phyloP scores from a whole-genome alignment of 805 yeast species.

The Ogataea allantospora region DNA sequence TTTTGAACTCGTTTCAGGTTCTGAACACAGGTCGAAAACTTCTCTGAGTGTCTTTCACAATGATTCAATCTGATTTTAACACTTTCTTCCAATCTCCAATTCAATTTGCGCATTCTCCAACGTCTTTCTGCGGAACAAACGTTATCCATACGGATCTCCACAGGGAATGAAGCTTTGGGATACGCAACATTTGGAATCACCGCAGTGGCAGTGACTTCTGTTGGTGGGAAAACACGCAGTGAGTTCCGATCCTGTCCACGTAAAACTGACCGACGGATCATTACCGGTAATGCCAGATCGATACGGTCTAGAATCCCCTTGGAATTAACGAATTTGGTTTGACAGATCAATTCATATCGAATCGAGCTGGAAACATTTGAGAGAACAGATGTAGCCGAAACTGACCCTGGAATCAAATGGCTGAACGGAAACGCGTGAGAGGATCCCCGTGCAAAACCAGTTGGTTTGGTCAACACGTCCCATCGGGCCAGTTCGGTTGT shows the following conservation, averaged over 20 bases:
- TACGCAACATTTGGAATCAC: constrained; percentile 84
- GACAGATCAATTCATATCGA: constrained; percentile 74
- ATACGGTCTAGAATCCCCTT: constrained; percentile 37
- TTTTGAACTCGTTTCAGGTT: constrained; percentile 32
- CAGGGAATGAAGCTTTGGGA: constrained; percentile 82
- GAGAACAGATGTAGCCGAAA: constrained; percentile 82
- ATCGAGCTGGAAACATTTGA: constrained; percentile 49
- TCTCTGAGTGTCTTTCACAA: constrained; percentile 57
- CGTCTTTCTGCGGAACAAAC: constrained; percentile 57
- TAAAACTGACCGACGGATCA: constrained; percentile 72
- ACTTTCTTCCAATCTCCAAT: constrained; percentile 87
- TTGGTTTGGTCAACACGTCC: constrained; percentile 69
- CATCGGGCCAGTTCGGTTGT: constrained; percentile 74
- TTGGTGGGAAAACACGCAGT: constrained; percentile 91
- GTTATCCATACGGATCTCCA: constrained; percentile 80
- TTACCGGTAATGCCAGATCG: constrained; percentile 57
- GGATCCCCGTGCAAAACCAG: constrained; percentile 57
- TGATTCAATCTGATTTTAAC: constrained; percentile 58
- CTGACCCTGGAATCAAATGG: constrained; percentile 79
- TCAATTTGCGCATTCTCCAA: constrained; percentile 90
- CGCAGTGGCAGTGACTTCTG: constrained; percentile 83
- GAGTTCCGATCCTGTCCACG: constrained; percentile 85
- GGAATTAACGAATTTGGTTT: constrained; percentile 40
- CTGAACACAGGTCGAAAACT: constrained; percentile 46
- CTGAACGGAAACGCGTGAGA: constrained; percentile 90